Percentiles rank a stretch among this genome's conserved stretches.
Evolutionary conservation across 1,284 basidiomycete species (phyloP).

Genomic region (Ustilago tritici): DNA sequence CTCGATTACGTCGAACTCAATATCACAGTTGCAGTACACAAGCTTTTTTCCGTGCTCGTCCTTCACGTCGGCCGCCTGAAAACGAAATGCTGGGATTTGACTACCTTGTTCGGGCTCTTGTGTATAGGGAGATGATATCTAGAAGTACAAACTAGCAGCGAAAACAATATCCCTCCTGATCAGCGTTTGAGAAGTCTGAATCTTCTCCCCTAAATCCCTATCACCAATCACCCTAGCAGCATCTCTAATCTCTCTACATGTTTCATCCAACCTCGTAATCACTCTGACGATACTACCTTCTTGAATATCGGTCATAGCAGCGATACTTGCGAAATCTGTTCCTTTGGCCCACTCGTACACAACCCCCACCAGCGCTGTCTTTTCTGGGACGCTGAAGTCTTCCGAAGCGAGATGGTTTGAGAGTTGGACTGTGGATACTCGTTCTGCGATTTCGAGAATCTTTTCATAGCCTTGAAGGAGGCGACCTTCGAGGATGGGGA

Average conservation of each 20-base stretch:
- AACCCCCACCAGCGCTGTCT: slow-evolving; percentile 84
- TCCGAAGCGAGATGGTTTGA: slow-evolving; percentile 74
- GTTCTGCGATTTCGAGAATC: slow-evolving; percentile 84
- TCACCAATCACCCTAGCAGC: slow-evolving; percentile 98
- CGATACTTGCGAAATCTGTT: slow-evolving; percentile 97
- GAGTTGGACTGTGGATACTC: slow-evolving; percentile 83
- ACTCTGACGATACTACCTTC: slow-evolving; percentile 97
- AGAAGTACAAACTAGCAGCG: slow-evolving; percentile 66
- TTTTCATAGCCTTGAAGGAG: slow-evolving; percentile 80
- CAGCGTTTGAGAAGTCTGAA: slow-evolving; percentile 92
- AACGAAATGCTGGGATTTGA: background rate
- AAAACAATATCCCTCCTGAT: slow-evolving; percentile 73
- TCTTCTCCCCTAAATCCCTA: slow-evolving; percentile 93
- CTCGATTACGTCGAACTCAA: background rate
- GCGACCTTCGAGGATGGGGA: slow-evolving; percentile 82
- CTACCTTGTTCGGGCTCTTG: too few species aligned
- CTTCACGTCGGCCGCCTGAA: too few species aligned
- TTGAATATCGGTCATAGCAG: slow-evolving; percentile 89
- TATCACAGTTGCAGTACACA: background rate
- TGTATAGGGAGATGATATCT: background rate
- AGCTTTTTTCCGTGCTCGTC: background rate
- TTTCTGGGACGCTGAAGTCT: slow-evolving; percentile 53
- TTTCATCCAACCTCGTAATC: slow-evolving; percentile 95
- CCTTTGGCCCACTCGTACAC: slow-evolving; percentile 99
- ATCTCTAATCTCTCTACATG: slow-evolving; percentile 94